phyloP scores from a whole-genome alignment of 495 filamentous ascomycete genomes.

The Letharia lupina region DNA sequence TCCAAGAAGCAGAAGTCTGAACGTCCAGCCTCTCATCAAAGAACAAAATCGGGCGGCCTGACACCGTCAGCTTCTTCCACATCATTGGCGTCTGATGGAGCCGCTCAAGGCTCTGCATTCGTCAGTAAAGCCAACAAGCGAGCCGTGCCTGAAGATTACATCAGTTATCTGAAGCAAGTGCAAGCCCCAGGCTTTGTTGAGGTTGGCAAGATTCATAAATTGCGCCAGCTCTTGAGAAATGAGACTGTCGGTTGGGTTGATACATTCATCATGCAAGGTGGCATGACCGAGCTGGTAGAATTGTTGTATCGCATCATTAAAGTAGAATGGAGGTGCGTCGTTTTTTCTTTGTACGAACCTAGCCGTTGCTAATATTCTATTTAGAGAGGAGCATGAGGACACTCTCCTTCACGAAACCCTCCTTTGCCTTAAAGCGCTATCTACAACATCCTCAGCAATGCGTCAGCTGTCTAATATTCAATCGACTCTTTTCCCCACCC shows the following conservation, averaged over 20 bases:
- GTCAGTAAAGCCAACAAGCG: conserved; percentile 39
- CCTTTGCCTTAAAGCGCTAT: conserved; percentile 88
- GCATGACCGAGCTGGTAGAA: conserved; percentile 84
- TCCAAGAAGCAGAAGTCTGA: conserved; percentile 53
- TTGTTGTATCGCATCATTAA: conserved; percentile 84
- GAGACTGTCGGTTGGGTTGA: conserved; percentile 95
- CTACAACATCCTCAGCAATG: conserved; percentile 79
- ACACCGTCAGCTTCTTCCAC: conserved; percentile 42
- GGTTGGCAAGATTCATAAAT: conserved; percentile 88
- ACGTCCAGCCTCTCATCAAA: conserved; percentile 25
- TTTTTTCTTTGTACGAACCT: neutral
- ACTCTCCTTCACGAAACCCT: conserved; percentile 83
- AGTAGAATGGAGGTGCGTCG: conserved; percentile 85
- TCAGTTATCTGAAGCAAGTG: conserved; percentile 67
- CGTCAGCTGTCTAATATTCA: conserved; percentile 75
- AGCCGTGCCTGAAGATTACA: conserved; percentile 66
- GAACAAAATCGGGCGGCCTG: conserved; percentile 39
- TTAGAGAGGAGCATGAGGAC: conserved; percentile 93
- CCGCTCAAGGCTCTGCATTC: conserved; percentile 37
- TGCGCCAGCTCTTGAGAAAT: conserved; percentile 81
- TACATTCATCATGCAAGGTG: conserved; percentile 75
- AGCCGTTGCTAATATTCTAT: conserved; percentile 21
- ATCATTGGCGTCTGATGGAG: conserved; percentile 37
- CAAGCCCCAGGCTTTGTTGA: conserved; percentile 75
- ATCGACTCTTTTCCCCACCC: conserved; percentile 70